Evolutionary conservation across 768 basidiomycete species (phyloP), one percentile per base, ranked within the genome.

Genomic region (Steccherinum ochraceum): DNA sequence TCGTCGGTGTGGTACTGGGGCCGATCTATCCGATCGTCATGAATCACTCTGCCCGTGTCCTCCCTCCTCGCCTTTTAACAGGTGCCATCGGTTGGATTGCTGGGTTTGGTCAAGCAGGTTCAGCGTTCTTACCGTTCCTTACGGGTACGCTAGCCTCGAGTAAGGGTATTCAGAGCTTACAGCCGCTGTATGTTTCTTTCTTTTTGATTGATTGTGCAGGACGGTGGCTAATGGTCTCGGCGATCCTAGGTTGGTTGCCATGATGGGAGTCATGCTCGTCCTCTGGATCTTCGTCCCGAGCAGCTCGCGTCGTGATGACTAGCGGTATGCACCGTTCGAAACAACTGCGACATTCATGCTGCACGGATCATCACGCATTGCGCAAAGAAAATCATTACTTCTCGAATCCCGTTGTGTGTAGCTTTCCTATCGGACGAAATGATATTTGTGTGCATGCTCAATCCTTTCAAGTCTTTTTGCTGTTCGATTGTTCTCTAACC

Each of bases 1-100:
- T 84, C 23, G 66, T 82, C 35, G 84, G 83, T 40, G 45, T 82
- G 13, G 56, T 76, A 26, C 62, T 80, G n/a, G 78, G 76, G 0
- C 76, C 75, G 12, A 65, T 75, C 51, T 75, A 74, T 53, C 73
- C 70, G 2, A 66, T 71, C 47, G 62, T 69, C n/a, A 72, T 75
- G 67, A 69, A 67, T 54, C 63, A 71, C 40, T 53, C 69, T 12
- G 59, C 64, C 7, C 65, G 69, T 26, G 63, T 77, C 35, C 58
- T 80, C 19, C 77, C 77, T 18, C 64, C 64, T 2, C 67, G 70
- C 54, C 60, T 78, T 4, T 64, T 74, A 23, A 70, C 69, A 1
- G 63, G 61, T n/a, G 56, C 54, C 48, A 70, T 79, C 23, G 74
- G 76, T 18, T 78, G 77, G 75, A 72, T 79, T 46, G 70, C 76